A percentile compares a stretch with the other conserved stretches of the same genome.
Evolutionary conservation across 116 monocot species (phyloP).

Genomic region (Zostera marina): DNA sequence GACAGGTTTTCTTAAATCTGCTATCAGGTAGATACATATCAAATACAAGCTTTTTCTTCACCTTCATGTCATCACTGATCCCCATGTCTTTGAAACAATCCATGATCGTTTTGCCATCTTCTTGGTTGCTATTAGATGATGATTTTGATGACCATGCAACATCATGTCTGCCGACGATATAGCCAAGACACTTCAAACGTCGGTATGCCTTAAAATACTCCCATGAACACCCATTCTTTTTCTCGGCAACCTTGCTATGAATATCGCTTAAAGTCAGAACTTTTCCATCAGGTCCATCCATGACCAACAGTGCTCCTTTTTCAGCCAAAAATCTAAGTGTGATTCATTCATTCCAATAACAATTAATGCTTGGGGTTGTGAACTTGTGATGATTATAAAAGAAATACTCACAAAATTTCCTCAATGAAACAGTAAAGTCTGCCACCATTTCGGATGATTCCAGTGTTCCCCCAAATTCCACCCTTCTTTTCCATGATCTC

Average conservation of each 20-base stretch:
- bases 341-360: no score
- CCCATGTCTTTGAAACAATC: slow-evolving; percentile 23
- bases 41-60: slow-evolving; percentile 23
- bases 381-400: no score
- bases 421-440: slow-evolving; percentile 20
- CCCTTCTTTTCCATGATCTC: slow-evolving; percentile 20
- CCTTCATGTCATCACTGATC: slow-evolving; percentile 13
- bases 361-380: no score
- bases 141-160: slow-evolving; percentile 44
- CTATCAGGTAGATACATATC: slow-evolving; percentile 79
- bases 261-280: slow-evolving; percentile 32
- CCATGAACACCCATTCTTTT: slow-evolving; percentile 50
- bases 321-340: slow-evolving; percentile 56
- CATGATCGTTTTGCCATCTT: slow-evolving; percentile 5
- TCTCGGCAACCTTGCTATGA: slow-evolving; percentile 36
- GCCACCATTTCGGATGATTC: slow-evolving; percentile 13
- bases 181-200: slow-evolving; percentile 78
- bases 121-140: no score
- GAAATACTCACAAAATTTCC: slow-evolving; percentile 15
- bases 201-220: slow-evolving; percentile 50
- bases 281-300: slow-evolving; percentile 15
- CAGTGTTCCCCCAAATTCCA: slow-evolving; percentile 12
- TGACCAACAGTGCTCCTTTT: slow-evolving; percentile 58
- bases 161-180: slow-evolving; percentile 61
- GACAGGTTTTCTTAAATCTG: slow-evolving; percentile 71